Conservation (phyloP, 2,329 filamentous ascomycete species). For the Botryotinia globosa region DNA sequence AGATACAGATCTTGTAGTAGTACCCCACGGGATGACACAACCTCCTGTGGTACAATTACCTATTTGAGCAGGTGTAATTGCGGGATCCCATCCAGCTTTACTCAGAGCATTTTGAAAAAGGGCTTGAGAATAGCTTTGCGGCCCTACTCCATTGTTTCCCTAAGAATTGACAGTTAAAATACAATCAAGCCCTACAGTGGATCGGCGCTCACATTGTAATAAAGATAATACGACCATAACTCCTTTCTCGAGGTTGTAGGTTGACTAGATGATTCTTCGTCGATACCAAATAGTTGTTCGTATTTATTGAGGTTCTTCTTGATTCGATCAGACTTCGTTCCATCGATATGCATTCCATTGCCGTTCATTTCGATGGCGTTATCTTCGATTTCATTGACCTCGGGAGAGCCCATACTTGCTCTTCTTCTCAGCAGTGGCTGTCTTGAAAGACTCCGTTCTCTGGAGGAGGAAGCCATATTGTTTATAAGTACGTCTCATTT, state of each 20-base stretch:
- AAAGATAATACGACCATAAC: slow-evolving; percentile 45
- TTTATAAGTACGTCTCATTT: neutral
- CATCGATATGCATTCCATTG: slow-evolving; percentile 18
- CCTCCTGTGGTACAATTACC: slow-evolving; percentile 33
- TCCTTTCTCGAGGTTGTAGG: slow-evolving; percentile 43
- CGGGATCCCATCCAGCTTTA: slow-evolving; percentile 41
- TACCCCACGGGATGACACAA: slow-evolving; percentile 43
- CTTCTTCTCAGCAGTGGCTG: slow-evolving; percentile 1
- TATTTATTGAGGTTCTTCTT: slow-evolving; percentile 35
- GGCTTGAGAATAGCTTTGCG: slow-evolving; percentile 43
- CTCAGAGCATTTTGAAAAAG: slow-evolving; percentile 44
- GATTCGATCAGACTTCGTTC: slow-evolving; percentile 25
- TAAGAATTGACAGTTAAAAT: slow-evolving; percentile 16
- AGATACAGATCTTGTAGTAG: slow-evolving; percentile 40
- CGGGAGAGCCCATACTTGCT: slow-evolving; percentile 9
- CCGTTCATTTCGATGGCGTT: slow-evolving; percentile 16
- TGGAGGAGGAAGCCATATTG: slow-evolving; percentile 11
- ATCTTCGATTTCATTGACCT: slow-evolving; percentile 18
- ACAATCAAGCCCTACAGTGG: neutral
- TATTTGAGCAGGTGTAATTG: slow-evolving; percentile 32
- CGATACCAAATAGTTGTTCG: slow-evolving; percentile 41
- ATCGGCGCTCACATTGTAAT: slow-evolving; percentile 40
- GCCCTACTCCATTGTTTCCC: slow-evolving; percentile 45
- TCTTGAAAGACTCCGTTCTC: neutral
- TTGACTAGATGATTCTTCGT: slow-evolving; percentile 40